Percentiles rank a stretch among this genome's conserved stretches.
These are phyloP conservation scores for Globisporangium iwayamae DNA, from an alignment of 352 stramenopile genomes.

Conservation along the genomic window DNA sequence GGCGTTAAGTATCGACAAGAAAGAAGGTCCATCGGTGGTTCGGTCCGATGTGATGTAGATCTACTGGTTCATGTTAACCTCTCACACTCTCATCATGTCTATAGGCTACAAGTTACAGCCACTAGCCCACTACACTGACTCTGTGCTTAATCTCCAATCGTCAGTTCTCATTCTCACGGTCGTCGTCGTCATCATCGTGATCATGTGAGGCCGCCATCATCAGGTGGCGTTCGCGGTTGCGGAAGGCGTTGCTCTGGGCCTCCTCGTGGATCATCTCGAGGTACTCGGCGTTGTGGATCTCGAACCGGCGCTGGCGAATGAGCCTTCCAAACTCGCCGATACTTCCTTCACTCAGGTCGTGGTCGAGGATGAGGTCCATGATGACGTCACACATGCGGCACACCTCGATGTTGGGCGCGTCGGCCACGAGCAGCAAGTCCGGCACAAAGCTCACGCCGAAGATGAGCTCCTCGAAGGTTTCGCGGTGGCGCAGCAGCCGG, in stretches of 20 bases:
- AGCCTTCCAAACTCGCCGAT: conserved; percentile 74
- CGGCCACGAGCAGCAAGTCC: conserved; percentile 70
- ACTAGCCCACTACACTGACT: background rate
- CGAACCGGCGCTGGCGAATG: conserved; percentile 79
- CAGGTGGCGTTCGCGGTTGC: conserved; percentile 14
- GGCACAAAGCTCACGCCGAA: conserved; percentile 73
- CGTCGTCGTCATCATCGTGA: background rate
- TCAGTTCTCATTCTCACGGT: background rate
- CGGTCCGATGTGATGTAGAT: background rate
- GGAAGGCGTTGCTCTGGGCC: conserved; percentile 24
- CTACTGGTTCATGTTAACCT: background rate
- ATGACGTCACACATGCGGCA: conserved; percentile 84
- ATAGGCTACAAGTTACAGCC: background rate
- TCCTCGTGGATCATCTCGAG: conserved; percentile 79
- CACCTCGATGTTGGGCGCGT: conserved; percentile 79
- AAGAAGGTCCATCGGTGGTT: background rate
- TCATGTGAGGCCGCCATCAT: conserved; percentile 7
- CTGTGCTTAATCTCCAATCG: background rate
- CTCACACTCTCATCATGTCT: background rate
- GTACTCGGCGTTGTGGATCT: conserved; percentile 88
- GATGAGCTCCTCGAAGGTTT: conserved; percentile 81
- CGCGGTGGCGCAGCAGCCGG: conserved; percentile 59
- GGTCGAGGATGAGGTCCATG: conserved; percentile 83
- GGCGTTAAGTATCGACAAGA: background rate
- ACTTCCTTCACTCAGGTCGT: conserved; percentile 56